Percentiles rank a stretch among this genome's conserved stretches.
phyloP scores from a whole-genome alignment of 73 alveolate genomes.

The Symbiodinium natans region DNA sequence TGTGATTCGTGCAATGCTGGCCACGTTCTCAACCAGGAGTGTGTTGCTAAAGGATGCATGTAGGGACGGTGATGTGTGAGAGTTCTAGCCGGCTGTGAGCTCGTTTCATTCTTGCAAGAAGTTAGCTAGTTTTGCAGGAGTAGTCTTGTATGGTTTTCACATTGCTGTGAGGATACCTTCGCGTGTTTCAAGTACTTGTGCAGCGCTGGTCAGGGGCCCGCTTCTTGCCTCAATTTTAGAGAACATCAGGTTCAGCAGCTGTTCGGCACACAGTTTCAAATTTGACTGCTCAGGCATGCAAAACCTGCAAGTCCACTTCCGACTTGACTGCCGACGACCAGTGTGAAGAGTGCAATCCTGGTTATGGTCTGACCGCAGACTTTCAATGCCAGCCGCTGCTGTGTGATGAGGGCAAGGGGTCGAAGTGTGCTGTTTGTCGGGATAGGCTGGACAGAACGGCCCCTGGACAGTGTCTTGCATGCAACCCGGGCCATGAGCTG shows the following conservation, averaged over 20 bases:
- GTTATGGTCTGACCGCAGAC: constrained; percentile 56
- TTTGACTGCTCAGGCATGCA: constrained; percentile 18
- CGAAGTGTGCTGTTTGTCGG: constrained; percentile 39
- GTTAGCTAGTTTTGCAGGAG: too few relatives aligned
- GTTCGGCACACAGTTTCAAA: not conserved
- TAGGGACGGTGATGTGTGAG: too few relatives aligned
- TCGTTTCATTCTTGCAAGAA: too few relatives aligned
- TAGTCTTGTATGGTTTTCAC: too few relatives aligned
- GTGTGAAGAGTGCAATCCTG: constrained; percentile 64
- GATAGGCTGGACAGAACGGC: constrained; percentile 57
- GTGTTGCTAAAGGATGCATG: not conserved
- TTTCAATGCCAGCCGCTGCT: constrained; percentile 41
- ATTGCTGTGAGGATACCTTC: not conserved
- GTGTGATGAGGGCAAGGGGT: constrained; percentile 54
- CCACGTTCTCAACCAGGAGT: constrained; percentile 65
- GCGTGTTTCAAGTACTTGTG: constrained; percentile 56
- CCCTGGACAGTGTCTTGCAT: constrained; percentile 56
- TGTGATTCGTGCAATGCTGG: constrained; percentile 78
- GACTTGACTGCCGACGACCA: constrained; percentile 75
- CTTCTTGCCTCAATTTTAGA: not conserved
- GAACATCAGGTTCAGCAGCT: not conserved
- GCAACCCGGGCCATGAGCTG: constrained; percentile 71
- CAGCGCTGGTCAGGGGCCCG: constrained; percentile 76
- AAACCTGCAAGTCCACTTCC: constrained; percentile 27
- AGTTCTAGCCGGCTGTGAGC: too few relatives aligned